Evolutionary conservation across 202 grass and related monocot species (phyloP).

Genomic region (Hordeum pubiflorum): DNA sequence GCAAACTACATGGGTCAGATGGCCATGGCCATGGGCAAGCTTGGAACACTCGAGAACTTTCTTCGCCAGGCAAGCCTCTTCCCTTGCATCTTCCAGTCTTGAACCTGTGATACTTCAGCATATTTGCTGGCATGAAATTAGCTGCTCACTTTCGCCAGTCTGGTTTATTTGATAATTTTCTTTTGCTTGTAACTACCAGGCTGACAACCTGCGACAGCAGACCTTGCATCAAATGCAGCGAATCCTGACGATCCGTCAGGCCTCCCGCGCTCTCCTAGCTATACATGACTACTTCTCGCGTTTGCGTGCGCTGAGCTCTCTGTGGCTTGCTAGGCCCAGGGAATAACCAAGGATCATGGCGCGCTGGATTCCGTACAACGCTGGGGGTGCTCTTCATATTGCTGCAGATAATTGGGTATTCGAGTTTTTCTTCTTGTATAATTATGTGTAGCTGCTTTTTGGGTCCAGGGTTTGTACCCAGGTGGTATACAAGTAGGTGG

Average conservation of each 20-base stretch:
- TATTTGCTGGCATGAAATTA: neutral
- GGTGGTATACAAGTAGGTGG: slow-evolving; percentile 31
- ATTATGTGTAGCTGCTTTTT: slow-evolving; percentile 19
- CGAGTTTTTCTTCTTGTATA: slow-evolving; percentile 4
- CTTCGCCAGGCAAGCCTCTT: slow-evolving; percentile 52
- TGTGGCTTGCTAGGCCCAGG: slow-evolving; percentile 67
- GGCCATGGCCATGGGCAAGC: slow-evolving; percentile 93
- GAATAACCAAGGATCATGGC: slow-evolving; percentile 23
- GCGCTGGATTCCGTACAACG: neutral
- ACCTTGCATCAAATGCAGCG: slow-evolving; percentile 72
- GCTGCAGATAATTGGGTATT: slow-evolving; percentile 5
- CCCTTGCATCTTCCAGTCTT: neutral
- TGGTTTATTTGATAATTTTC: neutral
- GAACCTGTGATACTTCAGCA: neutral
- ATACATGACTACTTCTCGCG: slow-evolving; percentile 68
- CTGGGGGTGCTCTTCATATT: neutral
- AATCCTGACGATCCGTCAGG: slow-evolving; percentile 56
- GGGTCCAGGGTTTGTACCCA: slow-evolving; percentile 25
- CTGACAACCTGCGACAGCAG: slow-evolving; percentile 62
- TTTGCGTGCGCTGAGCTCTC: slow-evolving; percentile 55
- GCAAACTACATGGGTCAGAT: slow-evolving; percentile 94
- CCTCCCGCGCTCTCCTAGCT: slow-evolving; percentile 45
- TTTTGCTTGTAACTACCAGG: slow-evolving; percentile 19
- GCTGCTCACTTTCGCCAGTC: neutral
- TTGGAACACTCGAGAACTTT: slow-evolving; percentile 74